Evolutionary conservation across 2,329 filamentous ascomycete genomes (phyloP).

Genomic region (Nemania sp.): DNA sequence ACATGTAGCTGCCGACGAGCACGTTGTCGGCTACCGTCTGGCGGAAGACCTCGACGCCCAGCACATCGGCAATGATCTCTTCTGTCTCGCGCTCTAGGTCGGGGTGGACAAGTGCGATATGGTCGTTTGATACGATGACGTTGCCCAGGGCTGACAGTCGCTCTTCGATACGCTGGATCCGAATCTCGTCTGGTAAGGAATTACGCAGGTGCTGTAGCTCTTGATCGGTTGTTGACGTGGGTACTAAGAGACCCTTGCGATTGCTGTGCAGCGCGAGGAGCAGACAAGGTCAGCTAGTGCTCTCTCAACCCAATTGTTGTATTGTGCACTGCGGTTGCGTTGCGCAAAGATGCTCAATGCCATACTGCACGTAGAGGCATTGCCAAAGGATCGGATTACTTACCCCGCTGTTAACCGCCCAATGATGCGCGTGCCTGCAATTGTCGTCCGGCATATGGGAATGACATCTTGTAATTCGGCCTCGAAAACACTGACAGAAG

Average conservation of each 20-base stretch:
- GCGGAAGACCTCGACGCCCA: conserved; percentile 85
- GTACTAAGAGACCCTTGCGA: conserved; percentile 93
- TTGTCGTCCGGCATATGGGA: conserved; percentile 94
- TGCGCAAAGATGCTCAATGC: neutral
- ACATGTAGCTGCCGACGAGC: conserved; percentile 95
- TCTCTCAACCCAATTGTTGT: too few species aligned
- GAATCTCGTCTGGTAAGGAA: conserved; percentile 85
- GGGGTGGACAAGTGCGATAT: conserved; percentile 93
- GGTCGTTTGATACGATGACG: conserved; percentile 95
- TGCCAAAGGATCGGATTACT: conserved; percentile 34
- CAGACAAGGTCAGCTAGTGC: conserved; percentile 9
- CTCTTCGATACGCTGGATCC: conserved; percentile 98
- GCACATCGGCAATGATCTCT: conserved; percentile 94
- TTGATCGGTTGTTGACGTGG: conserved; percentile 95
- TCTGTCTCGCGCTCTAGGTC: conserved; percentile 97
- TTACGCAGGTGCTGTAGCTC: conserved; percentile 97
- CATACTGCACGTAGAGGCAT: neutral
- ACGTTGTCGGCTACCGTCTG: conserved; percentile 98
- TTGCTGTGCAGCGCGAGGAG: conserved; percentile 59
- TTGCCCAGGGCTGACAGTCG: conserved; percentile 93
- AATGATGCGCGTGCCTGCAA: conserved; percentile 94
- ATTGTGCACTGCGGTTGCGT: neutral
- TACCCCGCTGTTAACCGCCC: conserved; percentile 92
- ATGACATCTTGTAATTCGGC: conserved; percentile 96
- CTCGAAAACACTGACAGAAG: conserved; percentile 77